Evolutionary conservation across 129 eudicot genomes (phyloP), one percentile per base, ranked within the genome.

Genomic region (Flaveria brownii): DNA sequence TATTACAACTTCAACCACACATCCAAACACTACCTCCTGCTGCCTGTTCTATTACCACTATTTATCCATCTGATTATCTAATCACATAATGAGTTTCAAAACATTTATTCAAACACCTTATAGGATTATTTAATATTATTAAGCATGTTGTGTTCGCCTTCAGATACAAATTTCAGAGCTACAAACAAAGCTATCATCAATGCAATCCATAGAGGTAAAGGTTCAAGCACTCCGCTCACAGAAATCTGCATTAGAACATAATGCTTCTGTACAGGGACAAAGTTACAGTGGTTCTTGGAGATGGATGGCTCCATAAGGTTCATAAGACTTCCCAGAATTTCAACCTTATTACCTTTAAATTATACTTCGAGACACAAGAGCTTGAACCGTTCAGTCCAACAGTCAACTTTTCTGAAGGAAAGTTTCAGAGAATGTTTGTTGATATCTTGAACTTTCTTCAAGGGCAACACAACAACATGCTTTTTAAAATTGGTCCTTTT

Each of bases 121-220:
- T 46, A 12, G 23, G 6, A n/a, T 33, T 25, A 54, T 46, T 8
- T 30, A 71, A 28, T 5, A 49, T 56, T 15, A 46, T 45, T 41
- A 17, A 23, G 43, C 57, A 16, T 68, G 18, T 69, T 42, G 49
- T 18, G 12, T 57, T 49, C 57, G 49, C 33, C 70, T 78, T n/a
- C 91, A 93, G 99, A 96, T 91, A 70, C 99, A 95, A 50, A 95
- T 91, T 72, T 83, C 77, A 33, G 97, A 89, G 87, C 79, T 91
- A n/a, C 89, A 89, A 79, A 87, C 82, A 76, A 72, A 78, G 88
- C 82, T 95, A 25, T 91, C 80, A 69, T 89, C 92, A n/a, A 28
- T 87, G 90, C 92, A 88, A 30, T 80, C 94, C 42, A 72, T 95
- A 69, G 99, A 91, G 74, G 85, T 87, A 57, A 92, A 95, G 76